These are phyloP conservation scores for Dittrichia graveolens DNA, from an alignment of 129 eudicot genomes.

Conservation along the genomic window DNA sequence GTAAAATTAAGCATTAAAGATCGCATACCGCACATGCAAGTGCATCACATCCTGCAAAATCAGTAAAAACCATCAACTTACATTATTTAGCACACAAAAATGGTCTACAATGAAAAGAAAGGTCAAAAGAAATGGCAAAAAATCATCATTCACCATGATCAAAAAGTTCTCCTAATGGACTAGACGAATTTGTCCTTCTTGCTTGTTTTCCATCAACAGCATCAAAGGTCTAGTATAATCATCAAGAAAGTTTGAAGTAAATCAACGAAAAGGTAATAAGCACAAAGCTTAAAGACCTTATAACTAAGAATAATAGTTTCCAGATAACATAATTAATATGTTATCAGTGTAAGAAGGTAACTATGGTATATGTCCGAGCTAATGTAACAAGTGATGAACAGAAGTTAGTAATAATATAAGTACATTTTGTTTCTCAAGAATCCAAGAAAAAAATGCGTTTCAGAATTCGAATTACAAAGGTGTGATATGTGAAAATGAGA, in stretches of 20 bases:
- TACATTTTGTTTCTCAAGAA: neutral
- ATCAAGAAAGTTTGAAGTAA: constrained; percentile 19
- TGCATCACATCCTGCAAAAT: constrained; percentile 90
- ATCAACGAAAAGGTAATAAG: constrained; percentile 20
- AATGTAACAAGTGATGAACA: neutral
- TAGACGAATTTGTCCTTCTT: constrained; percentile 92
- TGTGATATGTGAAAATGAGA: neutral
- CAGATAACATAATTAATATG: neutral
- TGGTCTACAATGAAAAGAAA: neutral
- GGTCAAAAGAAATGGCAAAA: neutral
- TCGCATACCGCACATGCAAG: constrained; percentile 90
- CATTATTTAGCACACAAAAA: constrained; percentile 21
- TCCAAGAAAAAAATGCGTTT: neutral
- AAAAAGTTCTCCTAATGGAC: constrained; percentile 99
- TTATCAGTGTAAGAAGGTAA: constrained; percentile 1
- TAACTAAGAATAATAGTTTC: neutral
- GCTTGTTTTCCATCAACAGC: constrained; percentile 99
- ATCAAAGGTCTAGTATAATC: constrained; percentile 76
- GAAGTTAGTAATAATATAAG: neutral
- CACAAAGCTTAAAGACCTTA: neutral
- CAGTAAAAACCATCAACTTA: constrained; percentile 19
- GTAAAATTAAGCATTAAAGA: constrained; percentile 7
- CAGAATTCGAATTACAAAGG: neutral
- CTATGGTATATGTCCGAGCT: neutral
- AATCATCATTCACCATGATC: constrained; percentile 65